Evolutionary conservation across 352 stramenopile genomes (phyloP), one percentile per base, ranked within the genome.

Genomic region (Phytopythium ostracodes): DNA sequence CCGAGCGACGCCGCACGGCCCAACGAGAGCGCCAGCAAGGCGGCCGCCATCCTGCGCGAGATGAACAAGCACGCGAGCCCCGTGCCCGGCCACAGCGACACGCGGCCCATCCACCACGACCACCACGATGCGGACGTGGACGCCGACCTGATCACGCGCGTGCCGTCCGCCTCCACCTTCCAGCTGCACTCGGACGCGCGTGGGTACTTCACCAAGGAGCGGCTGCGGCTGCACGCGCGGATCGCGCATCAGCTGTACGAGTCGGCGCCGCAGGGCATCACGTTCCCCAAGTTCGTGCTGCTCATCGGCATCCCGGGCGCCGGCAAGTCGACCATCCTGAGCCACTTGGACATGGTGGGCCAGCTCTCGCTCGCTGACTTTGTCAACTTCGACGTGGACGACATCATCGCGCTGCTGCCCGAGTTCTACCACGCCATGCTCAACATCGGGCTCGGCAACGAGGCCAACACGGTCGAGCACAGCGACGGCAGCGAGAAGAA

Each of bases 401-500:
- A 92, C 63, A 67, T 89, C 36, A 91, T 91, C 59, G 82, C 84
- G 22, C 70, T 93, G 55, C 64, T 93, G 29, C 84, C 81, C 11
- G 81, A 91, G 69, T 93, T 88, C 43, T 91, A 93, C 60, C 81
- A 91, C 62, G 74, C 84, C 8, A 89, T 92, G 84, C 80, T 93
- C 38, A 92, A 91, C 52, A 78, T 93, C 53, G 84, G 84, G 9
- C 57, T 91, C 9, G 82, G 84, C 35, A 93, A 92, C 44, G 73
- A 82, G 18, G 73, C 70, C 3, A 65, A 60, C 35, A 11, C 44
- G 7, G 63, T 76, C 29, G 29, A 33, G 29, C 29, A 33, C 29
- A 7, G 29, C 59, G 47, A n/a, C 60, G 31, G 52, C 60, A 14
- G 49, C 54, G 1, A 49, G 52, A 24, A 4, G 2, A 60, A 58